Evolutionary conservation across 1,139 yeast genomes (phyloP), one percentile per base, ranked within the genome.

Genomic region (Diutina siamensis): DNA sequence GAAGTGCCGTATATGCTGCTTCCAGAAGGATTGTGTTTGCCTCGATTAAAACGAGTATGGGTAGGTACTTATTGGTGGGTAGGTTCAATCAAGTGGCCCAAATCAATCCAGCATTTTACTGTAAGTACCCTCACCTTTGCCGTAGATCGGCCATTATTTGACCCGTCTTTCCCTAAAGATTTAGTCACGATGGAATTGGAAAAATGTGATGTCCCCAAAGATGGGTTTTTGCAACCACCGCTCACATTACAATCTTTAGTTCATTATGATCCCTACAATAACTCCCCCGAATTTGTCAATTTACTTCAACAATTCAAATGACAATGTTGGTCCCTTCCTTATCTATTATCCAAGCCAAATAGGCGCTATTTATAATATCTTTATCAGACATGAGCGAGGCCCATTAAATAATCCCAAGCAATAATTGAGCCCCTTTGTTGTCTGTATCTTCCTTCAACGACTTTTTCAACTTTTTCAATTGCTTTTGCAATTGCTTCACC

Each of bases 361-460:
- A n/a, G n/a, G n/a, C n/a, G n/a, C n/a, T n/a, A n/a, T n/a, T n/a
- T n/a, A n/a, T n/a, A n/a, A n/a, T n/a, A n/a, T n/a, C n/a, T n/a
- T n/a, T n/a, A n/a, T n/a, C n/a, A n/a, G n/a, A n/a, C n/a, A n/a
- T n/a, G n/a, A n/a, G n/a, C n/a, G n/a, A n/a, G n/a, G n/a, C n/a
- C 10, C 28, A 17, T 27, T 57, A 55, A 48, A 64, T 52, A 47
- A 62, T 53, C 51, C 58, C 76, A 48, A 72, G 61, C 55, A 88
- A 70, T 51, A 88, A 69, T 56, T 80, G 80, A 44, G 86, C 83
- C 51, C 97, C 97, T 67, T 87, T 88, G 63, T 85, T 86, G 41
- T 74, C 74, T 44, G 54, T 52, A 49, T 73, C 80, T 34, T 65
- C 71, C 44, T 60, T 59, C 52, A 78, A 64, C 36, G 66, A 58